These are phyloP conservation scores for Echinosophora koreensis DNA, from an alignment of 306 rosid species.

Conservation along the genomic window DNA sequence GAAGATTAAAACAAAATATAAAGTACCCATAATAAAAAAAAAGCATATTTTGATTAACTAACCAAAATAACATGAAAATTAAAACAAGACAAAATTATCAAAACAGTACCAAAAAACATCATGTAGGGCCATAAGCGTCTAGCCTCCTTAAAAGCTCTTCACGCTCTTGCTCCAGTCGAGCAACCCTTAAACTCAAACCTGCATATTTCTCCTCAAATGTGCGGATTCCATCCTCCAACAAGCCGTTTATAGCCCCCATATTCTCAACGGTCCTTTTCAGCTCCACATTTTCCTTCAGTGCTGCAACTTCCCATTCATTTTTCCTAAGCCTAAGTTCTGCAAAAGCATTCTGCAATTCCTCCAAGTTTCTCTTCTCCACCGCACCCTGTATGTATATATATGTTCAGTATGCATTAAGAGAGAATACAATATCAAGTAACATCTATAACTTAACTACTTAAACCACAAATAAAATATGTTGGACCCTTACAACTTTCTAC, in stretches of 20 bases:
- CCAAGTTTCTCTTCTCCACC: not conserved
- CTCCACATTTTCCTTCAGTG: not conserved
- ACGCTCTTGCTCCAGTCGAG: not conserved
- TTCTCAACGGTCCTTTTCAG: not conserved
- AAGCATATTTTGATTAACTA: too few species aligned
- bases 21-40: too few species aligned
- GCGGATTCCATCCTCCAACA: not conserved
- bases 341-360: not conserved
- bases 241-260: not conserved
- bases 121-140: not conserved
- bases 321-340: not conserved
- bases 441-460: not conserved
- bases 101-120: not conserved
- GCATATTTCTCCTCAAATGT: not conserved
- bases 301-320: not conserved
- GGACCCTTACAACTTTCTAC: too few species aligned
- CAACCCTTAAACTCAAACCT: not conserved
- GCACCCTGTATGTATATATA: not conserved
- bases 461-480: not conserved
- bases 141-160: not conserved
- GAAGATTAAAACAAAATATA: too few species aligned
- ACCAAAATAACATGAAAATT: too few species aligned
- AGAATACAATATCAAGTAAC: not conserved
- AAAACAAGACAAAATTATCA: too few species aligned
- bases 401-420: not conserved